Evolutionary conservation across 345 rosid genomes (phyloP), one percentile per base, ranked within the genome.

Genomic region (Xanthoceras sorbifolium): DNA sequence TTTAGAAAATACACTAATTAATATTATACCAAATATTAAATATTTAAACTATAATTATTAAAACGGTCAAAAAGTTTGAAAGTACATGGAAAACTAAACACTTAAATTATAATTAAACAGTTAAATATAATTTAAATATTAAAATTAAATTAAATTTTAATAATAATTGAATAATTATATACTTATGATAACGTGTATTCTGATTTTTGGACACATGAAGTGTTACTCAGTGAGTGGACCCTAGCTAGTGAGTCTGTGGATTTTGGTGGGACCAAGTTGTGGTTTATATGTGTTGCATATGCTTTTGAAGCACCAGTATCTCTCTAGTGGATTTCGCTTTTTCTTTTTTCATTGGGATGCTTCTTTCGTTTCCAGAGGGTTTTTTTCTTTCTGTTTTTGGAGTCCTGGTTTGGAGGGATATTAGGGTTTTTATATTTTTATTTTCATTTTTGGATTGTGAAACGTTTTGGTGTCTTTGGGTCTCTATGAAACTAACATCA

Each of bases 151-250:
- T n/a, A n/a, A n/a, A n/a, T n/a, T n/a, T n/a, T n/a, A n/a, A n/a
- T n/a, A n/a, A n/a, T n/a, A n/a, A n/a, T n/a, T n/a, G n/a, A n/a
- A n/a, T n/a, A n/a, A n/a, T n/a, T n/a, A n/a, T n/a, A n/a, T n/a
- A n/a, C n/a, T n/a, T n/a, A n/a, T n/a, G n/a, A n/a, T n/a, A n/a
- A n/a, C n/a, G n/a, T n/a, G n/a, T n/a, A n/a, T n/a, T n/a, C n/a
- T n/a, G n/a, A n/a, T n/a, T 12, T 17, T 40, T 23, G 42, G 67
- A 26, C 38, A 26, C 18, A 42, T 28, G 60, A n/a, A 61, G 44
- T 69, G 70, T 78, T 80, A 76, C 78, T 83, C 54, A 59, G 11
- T 36, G 22, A 4, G 14, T 42, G 69, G 70, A 36, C 63, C 48
- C 71, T 57, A 57, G 11, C 2, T 42, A 59, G 0, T 4, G 12